A percentile compares a stretch with the other conserved stretches of the same genome.
phyloP scores from a whole-genome alignment of 805 yeast species.

The Kazachstania bromeliacearum region DNA sequence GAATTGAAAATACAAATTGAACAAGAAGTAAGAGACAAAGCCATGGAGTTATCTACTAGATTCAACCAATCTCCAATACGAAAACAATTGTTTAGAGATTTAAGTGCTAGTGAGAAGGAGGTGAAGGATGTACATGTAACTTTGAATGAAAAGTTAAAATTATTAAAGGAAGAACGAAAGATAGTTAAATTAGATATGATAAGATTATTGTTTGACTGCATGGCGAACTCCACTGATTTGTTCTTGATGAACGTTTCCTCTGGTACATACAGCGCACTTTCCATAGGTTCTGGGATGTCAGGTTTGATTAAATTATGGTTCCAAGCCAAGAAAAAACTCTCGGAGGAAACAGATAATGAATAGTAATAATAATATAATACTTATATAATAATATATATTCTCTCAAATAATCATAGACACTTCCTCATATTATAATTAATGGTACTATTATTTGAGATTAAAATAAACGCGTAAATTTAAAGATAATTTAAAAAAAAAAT shows the following conservation, averaged over 20 bases:
- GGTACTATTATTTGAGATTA: background rate
- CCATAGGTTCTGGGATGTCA: conserved; percentile 24
- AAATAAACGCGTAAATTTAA: background rate
- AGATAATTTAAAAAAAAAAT: background rate
- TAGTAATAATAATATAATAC: too few relatives aligned
- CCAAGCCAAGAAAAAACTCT: conserved; percentile 9
- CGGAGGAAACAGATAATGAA: background rate
- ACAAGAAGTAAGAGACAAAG: conserved; percentile 43
- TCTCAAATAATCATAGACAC: too few relatives aligned
- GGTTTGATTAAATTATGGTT: conserved; percentile 27
- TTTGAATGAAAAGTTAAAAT: conserved; percentile 24
- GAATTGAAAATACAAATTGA: conserved; percentile 25
- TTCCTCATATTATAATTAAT: background rate
- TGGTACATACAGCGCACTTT: conserved; percentile 24
- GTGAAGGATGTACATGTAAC: background rate
- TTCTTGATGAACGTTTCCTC: conserved; percentile 32
- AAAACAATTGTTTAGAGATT: background rate
- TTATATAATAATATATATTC: too few relatives aligned
- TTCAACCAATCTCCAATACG: background rate
- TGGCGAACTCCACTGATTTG: conserved; percentile 39
- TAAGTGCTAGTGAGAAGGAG: background rate
- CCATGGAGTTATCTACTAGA: conserved; percentile 11
- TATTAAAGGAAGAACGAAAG: conserved; percentile 30
- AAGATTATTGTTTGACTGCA: conserved; percentile 38
- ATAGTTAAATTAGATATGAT: conserved; percentile 34